Evolutionary conservation across 2,329 filamentous ascomycete genomes (phyloP).

Genomic region (Beauveria varroae): DNA sequence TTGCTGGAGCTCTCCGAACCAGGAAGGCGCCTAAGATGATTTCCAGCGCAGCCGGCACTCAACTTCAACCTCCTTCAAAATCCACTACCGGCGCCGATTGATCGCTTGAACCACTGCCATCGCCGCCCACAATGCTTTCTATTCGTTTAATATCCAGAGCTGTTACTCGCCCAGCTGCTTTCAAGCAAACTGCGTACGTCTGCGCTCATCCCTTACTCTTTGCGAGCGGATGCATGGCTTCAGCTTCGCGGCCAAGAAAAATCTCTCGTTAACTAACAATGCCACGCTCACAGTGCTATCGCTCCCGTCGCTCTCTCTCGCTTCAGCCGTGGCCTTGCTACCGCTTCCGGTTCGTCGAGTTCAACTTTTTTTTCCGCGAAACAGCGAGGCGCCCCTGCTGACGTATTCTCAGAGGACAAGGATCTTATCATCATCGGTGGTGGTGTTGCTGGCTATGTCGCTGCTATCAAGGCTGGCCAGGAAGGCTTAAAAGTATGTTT

Average conservation of each 20-base stretch:
- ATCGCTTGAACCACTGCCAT: conserved; percentile 17
- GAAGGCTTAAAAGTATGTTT: conserved; percentile 80
- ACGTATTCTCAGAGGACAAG: conserved; percentile 67
- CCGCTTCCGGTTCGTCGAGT: conserved; percentile 43
- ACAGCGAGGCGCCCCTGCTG: conserved; percentile 21
- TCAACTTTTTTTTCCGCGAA: neutral
- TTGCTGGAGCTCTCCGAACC: conserved; percentile 14
- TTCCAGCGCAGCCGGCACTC: conserved; percentile 3
- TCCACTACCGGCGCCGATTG: conserved; percentile 19
- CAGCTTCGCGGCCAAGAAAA: conserved; percentile 10
- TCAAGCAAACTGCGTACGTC: conserved; percentile 47
- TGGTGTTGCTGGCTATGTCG: conserved; percentile 96
- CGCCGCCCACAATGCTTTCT: conserved; percentile 46
- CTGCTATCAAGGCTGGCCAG: conserved; percentile 97
- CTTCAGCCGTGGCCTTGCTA: conserved; percentile 53
- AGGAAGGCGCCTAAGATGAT: conserved; percentile 7
- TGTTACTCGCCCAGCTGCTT: conserved; percentile 46
- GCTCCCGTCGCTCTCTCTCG: conserved; percentile 37
- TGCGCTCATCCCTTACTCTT: neutral
- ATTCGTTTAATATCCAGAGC: conserved; percentile 54
- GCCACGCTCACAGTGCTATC: conserved; percentile 32
- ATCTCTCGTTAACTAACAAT: conserved; percentile 17
- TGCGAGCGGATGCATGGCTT: neutral
- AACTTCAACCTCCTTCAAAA: conserved; percentile 7
- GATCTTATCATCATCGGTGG: conserved; percentile 97